Conservation (phyloP, 2,329 filamentous ascomycete species). For the Coleophoma crateriformis region DNA sequence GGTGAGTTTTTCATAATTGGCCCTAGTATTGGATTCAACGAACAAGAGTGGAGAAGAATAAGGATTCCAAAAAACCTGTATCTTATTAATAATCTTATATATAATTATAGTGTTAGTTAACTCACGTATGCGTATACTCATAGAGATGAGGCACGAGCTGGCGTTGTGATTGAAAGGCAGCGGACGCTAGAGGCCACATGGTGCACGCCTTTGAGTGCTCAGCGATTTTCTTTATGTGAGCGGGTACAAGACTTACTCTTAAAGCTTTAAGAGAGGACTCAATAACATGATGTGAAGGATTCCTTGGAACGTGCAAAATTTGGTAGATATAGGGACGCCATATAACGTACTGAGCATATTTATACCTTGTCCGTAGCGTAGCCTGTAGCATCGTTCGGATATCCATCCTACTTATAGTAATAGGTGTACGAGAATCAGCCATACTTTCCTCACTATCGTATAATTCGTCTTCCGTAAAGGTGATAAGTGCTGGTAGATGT, state of each 20-base stretch:
- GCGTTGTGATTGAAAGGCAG: not conserved
- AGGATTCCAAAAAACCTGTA: not conserved
- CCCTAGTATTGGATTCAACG: not conserved
- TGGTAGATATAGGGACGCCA: conserved; percentile 5
- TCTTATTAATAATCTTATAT: not conserved
- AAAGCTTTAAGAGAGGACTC: not conserved
- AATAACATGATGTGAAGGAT: not conserved
- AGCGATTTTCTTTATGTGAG: too few relatives aligned
- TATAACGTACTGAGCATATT: conserved; percentile 4
- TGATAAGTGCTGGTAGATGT: not conserved
- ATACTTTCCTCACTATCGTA: too few relatives aligned
- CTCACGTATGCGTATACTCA: conserved; percentile 3
- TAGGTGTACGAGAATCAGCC: too few relatives aligned
- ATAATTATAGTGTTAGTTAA: not conserved
- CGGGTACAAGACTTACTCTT: not conserved
- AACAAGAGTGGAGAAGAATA: not conserved
- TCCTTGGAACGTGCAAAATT: conserved; percentile 1
- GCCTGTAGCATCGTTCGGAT: not conserved
- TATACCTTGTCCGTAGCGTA: conserved; percentile 2
- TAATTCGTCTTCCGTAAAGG: too few relatives aligned
- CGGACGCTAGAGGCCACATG: not conserved
- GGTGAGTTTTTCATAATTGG: not conserved
- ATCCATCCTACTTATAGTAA: too few relatives aligned
- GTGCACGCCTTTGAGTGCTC: not conserved
- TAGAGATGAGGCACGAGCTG: not conserved